Conservation (phyloP, 192 early-diverging fungal genomes). For the Rhizophlyctis rosea region DNA sequence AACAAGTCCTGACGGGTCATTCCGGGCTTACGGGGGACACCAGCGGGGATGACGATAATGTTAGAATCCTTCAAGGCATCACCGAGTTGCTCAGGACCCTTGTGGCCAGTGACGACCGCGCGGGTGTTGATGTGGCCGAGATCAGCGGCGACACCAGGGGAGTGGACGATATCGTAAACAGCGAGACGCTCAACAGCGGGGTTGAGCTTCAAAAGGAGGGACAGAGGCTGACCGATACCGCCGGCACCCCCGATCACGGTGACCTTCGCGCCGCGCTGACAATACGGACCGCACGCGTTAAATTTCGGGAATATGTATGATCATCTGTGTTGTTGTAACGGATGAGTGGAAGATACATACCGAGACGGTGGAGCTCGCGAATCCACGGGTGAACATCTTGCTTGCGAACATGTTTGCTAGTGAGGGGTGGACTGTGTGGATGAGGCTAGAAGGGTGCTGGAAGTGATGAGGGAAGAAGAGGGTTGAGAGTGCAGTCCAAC, state of each 20-base stretch:
- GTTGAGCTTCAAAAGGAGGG: slow-evolving; percentile 89
- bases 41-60: slow-evolving; percentile 91
- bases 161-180: slow-evolving; percentile 97
- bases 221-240: slow-evolving; percentile 97
- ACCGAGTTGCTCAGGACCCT: slow-evolving; percentile 63
- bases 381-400: slow-evolving; percentile 44
- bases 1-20: slow-evolving; percentile 99
- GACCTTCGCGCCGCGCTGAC: slow-evolving; percentile 40
- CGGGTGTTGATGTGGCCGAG: slow-evolving; percentile 89
- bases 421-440: not conserved
- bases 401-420: slow-evolving; percentile 34
- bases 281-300: not conserved
- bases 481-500: too few relatives aligned
- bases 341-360: slow-evolving; percentile 20
- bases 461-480: too few relatives aligned
- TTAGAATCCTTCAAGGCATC: slow-evolving; percentile 65
- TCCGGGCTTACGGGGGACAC: slow-evolving; percentile 96
- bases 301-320: not conserved
- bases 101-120: slow-evolving; percentile 69
- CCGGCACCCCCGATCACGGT: slow-evolving; percentile 69
- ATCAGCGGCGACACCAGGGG: slow-evolving; percentile 94
- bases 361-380: slow-evolving; percentile 54
- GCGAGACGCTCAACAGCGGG: slow-evolving; percentile 78
- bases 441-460: slow-evolving; percentile 5
- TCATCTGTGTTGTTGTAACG: not conserved